phyloP scores from a whole-genome alignment of 1,284 basidiomycete genomes.

The Heterobasidion annosum region DNA sequence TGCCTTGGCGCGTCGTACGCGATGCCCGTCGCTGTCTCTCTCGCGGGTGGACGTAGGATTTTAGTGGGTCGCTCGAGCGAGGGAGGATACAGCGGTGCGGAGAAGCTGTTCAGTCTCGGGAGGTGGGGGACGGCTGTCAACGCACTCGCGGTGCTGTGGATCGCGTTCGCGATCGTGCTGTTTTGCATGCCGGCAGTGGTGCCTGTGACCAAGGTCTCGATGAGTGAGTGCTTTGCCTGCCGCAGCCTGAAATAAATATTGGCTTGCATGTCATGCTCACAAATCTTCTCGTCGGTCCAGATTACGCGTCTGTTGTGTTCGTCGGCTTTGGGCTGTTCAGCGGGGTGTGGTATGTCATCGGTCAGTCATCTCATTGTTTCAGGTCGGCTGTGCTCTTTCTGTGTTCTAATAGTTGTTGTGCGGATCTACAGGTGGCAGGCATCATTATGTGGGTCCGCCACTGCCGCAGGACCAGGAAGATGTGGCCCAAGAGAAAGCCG shows the following conservation, averaged over 20 bases:
- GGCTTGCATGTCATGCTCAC: too few species aligned
- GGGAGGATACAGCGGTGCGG: not conserved
- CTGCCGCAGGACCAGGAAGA: not conserved
- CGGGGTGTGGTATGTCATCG: constrained; percentile 47
- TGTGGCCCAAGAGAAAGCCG: not conserved
- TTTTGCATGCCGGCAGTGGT: constrained; percentile 51
- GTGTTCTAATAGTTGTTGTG: not conserved
- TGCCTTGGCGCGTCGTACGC: constrained; percentile 45
- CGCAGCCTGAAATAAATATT: too few species aligned
- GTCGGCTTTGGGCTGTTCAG: constrained; percentile 47
- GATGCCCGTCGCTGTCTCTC: constrained; percentile 39
- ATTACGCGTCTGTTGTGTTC: constrained; percentile 55
- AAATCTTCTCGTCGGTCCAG: constrained; percentile 17
- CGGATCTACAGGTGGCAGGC: not conserved
- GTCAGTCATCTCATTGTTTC: constrained; percentile 23
- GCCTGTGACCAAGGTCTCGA: constrained; percentile 33
- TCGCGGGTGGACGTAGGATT: constrained; percentile 27
- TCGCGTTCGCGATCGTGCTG: constrained; percentile 40
- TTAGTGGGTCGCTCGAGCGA: constrained; percentile 17
- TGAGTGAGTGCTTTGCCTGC: constrained; percentile 29
- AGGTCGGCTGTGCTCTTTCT: not conserved
- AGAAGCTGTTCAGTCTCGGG: constrained; percentile 35
- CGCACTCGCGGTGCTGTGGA: constrained; percentile 36
- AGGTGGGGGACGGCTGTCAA: constrained; percentile 31
- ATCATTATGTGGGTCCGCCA: constrained; percentile 1